Conservation (phyloP, 2,329 filamentous ascomycete genomes). For the Phoma sp. region DNA sequence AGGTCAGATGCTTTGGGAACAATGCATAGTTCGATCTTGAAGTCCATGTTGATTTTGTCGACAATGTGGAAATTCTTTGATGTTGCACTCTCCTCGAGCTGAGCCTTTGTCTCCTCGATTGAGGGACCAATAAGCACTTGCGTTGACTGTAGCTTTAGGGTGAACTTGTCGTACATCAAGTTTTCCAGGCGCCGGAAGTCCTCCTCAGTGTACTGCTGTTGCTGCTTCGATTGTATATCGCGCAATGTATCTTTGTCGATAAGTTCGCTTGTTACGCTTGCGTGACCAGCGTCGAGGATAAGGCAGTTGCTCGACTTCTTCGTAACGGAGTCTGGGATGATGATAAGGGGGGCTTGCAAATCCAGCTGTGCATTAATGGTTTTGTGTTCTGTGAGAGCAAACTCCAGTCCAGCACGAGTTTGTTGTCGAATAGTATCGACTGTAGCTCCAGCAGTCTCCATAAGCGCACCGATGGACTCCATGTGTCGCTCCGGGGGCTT, state of each 20-base stretch:
- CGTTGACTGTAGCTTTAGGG: slow-evolving; percentile 90
- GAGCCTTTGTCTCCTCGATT: slow-evolving; percentile 85
- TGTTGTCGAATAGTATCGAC: slow-evolving; percentile 95
- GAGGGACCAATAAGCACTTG: slow-evolving; percentile 95
- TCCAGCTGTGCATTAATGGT: slow-evolving; percentile 96
- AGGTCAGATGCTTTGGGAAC: slow-evolving; percentile 94
- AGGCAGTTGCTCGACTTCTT: slow-evolving; percentile 82
- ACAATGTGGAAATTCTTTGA: slow-evolving; percentile 84
- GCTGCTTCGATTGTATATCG: slow-evolving; percentile 90
- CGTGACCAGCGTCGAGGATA: slow-evolving; percentile 95
- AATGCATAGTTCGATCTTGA: slow-evolving; percentile 94
- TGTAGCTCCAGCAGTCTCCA: slow-evolving; percentile 94
- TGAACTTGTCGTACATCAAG: slow-evolving; percentile 97
- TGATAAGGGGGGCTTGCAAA: slow-evolving; percentile 93
- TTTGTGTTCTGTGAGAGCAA: slow-evolving; percentile 96
- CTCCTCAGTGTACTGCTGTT: slow-evolving; percentile 83
- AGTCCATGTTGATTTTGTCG: slow-evolving; percentile 96
- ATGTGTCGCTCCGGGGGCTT: slow-evolving; percentile 95
- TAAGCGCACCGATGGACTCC: slow-evolving; percentile 94
- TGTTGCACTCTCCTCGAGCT: slow-evolving; percentile 73
- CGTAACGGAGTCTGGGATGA: slow-evolving; percentile 92
- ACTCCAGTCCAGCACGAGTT: slow-evolving; percentile 93
- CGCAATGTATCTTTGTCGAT: slow-evolving; percentile 90
- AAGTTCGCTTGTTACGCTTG: slow-evolving; percentile 90
- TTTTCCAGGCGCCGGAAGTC: slow-evolving; percentile 89